These are phyloP conservation scores for Porcisia hertigi DNA, from an alignment of 208 protist species.

Conservation along the genomic window DNA sequence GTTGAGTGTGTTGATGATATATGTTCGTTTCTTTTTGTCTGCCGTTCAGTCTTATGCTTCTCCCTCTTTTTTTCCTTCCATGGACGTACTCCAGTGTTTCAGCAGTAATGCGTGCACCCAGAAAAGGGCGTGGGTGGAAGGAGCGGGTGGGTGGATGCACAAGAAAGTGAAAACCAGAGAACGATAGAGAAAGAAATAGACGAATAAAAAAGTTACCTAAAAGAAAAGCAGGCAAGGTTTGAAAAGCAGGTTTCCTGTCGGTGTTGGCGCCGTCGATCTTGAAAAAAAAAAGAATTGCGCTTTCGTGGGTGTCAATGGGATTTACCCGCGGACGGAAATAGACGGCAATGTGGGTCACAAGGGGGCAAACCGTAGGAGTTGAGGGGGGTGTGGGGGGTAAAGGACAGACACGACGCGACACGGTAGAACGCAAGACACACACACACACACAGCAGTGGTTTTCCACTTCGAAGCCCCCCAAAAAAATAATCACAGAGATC, in stretches of 20 bases:
- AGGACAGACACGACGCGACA: background rate
- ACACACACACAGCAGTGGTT: background rate
- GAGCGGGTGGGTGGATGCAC: background rate
- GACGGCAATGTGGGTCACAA: background rate
- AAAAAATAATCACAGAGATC: constrained; percentile 4
- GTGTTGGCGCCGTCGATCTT: background rate
- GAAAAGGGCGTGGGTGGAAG: background rate
- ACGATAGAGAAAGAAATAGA: background rate
- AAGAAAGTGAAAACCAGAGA: background rate
- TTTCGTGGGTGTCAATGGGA: background rate
- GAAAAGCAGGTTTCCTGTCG: background rate
- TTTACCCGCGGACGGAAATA: background rate
- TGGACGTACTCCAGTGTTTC: background rate
- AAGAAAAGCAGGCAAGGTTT: background rate
- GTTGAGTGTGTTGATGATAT: too few species aligned
- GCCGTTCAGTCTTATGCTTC: background rate
- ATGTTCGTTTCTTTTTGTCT: background rate
- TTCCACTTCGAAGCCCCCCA: background rate
- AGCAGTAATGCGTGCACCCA: background rate
- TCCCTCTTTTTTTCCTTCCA: background rate
- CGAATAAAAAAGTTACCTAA: background rate
- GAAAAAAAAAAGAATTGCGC: background rate
- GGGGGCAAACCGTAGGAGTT: background rate
- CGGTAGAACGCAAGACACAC: background rate
- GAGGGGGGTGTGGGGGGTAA: background rate